Conservation (phyloP, 305 asterid species). For the Ajuga reptans region DNA sequence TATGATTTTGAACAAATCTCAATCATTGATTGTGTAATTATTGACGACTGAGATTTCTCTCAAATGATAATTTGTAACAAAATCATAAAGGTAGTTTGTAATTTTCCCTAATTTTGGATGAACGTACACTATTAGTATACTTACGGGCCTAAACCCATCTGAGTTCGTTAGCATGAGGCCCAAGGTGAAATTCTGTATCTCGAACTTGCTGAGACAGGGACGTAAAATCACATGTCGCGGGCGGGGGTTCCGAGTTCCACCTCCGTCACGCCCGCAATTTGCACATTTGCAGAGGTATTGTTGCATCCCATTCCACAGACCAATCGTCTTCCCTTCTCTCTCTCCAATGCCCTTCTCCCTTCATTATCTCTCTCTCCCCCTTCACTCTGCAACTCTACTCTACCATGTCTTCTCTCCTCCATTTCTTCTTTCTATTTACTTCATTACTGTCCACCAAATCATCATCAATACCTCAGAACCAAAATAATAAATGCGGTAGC, state of each 20-base stretch:
- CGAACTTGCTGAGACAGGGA: too few species aligned
- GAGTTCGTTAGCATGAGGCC: neutral
- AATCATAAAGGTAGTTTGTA: too few species aligned
- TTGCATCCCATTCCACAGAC: conserved; percentile 58
- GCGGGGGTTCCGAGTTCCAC: conserved; percentile 36
- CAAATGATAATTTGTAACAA: too few species aligned
- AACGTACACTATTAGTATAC: too few species aligned
- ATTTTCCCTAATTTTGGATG: too few species aligned
- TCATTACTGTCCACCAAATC: conserved; percentile 2
- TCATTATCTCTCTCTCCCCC: neutral
- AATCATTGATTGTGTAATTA: too few species aligned
- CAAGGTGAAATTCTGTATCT: neutral
- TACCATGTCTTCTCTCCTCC: conserved; percentile 27
- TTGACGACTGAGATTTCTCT: too few species aligned
- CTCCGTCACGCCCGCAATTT: conserved; percentile 34
- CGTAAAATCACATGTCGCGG: neutral
- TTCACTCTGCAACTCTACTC: neutral
- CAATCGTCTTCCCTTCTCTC: conserved; percentile 46
- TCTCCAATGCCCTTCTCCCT: conserved; percentile 28
- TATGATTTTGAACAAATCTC: too few species aligned
- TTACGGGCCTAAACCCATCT: too few species aligned
- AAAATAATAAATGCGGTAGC: conserved; percentile 31
- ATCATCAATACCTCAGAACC: neutral
- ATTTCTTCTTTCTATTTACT: conserved; percentile 18
- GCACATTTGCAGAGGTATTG: conserved; percentile 32